Evolutionary conservation across 805 yeast genomes (phyloP).

Genomic region (Hermanozyma aechmeae): DNA sequence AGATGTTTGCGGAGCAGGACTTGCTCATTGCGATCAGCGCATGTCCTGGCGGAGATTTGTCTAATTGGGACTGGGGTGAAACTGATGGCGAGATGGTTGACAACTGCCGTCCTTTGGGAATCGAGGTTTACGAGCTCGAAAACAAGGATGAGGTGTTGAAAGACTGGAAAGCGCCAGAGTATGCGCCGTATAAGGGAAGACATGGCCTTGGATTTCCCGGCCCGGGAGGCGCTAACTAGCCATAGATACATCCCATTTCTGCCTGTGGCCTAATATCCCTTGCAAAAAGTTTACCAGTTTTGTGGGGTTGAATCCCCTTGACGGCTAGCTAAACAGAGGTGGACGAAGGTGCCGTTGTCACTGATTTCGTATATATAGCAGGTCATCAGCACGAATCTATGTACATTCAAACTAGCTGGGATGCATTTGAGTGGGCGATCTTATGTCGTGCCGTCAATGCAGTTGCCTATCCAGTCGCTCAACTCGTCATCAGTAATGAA

Average conservation of each 20-base stretch:
- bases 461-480: constrained; percentile 37
- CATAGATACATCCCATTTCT: no score
- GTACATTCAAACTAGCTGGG: no score
- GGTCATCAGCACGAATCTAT: no score
- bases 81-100: constrained; percentile 43
- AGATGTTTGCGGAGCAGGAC: constrained; percentile 60
- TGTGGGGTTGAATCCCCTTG: no score
- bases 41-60: constrained; percentile 64
- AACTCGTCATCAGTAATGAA: constrained; percentile 32
- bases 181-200: constrained; percentile 43
- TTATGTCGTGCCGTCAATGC: constrained; percentile 35
- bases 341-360: no score
- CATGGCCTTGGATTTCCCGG: no score
- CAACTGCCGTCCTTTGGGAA: constrained; percentile 54
- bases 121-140: constrained; percentile 49
- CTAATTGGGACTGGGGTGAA: constrained; percentile 68
- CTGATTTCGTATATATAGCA: no score
- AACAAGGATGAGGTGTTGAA: constrained; percentile 34
- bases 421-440: no score
- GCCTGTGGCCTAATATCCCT: no score
- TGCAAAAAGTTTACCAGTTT: no score
- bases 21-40: constrained; percentile 55
- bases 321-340: no score
- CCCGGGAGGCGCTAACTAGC: no score
- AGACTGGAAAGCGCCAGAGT: constrained; percentile 44